Conservation (phyloP, 2,329 filamentous ascomycete genomes). For the Ploettnerulaceae sp. region DNA sequence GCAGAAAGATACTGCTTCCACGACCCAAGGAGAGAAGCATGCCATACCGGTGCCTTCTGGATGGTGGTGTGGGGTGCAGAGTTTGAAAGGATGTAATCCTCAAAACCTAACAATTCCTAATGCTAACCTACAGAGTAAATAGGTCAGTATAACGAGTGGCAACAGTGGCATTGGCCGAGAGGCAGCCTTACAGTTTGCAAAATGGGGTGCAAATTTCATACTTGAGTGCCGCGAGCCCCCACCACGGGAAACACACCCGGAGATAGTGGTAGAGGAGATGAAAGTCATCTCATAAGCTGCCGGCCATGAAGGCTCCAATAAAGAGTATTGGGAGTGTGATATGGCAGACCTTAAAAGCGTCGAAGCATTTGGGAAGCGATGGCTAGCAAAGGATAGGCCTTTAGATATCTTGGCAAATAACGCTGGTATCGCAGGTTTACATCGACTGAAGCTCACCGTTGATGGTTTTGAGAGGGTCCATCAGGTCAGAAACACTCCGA, state of each 20-base stretch:
- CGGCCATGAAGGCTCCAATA: slow-evolving; percentile 13
- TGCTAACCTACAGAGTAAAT: slow-evolving; percentile 11
- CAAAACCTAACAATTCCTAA: slow-evolving; percentile 8
- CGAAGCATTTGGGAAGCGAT: slow-evolving; percentile 29
- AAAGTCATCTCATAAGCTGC: slow-evolving; percentile 5
- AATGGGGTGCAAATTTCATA: slow-evolving; percentile 37
- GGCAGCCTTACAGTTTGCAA: slow-evolving; percentile 35
- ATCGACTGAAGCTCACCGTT: slow-evolving; percentile 19
- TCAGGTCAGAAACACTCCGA: slow-evolving; percentile 10
- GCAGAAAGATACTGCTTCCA: no score
- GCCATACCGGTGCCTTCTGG: no score
- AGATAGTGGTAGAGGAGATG: slow-evolving; percentile 24
- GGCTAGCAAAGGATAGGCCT: slow-evolving; percentile 24
- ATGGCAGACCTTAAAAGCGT: slow-evolving; percentile 26
- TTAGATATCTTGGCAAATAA: slow-evolving; percentile 34
- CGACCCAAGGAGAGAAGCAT: no score
- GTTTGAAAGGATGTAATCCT: background rate
- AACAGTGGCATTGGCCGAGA: slow-evolving; percentile 42
- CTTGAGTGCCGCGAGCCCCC: slow-evolving; percentile 36
- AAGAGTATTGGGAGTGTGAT: slow-evolving; percentile 32
- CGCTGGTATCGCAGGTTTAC: slow-evolving; percentile 26
- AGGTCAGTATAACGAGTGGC: slow-evolving; percentile 40
- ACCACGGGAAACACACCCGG: slow-evolving; percentile 28
- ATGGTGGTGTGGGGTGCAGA: slow-evolving; percentile 9
- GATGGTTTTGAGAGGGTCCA: slow-evolving; percentile 35